Percentiles rank a stretch among this genome's conserved stretches.
phyloP scores from a whole-genome alignment of 1,139 yeast genomes.

The Kluyveromyces marxianus region DNA sequence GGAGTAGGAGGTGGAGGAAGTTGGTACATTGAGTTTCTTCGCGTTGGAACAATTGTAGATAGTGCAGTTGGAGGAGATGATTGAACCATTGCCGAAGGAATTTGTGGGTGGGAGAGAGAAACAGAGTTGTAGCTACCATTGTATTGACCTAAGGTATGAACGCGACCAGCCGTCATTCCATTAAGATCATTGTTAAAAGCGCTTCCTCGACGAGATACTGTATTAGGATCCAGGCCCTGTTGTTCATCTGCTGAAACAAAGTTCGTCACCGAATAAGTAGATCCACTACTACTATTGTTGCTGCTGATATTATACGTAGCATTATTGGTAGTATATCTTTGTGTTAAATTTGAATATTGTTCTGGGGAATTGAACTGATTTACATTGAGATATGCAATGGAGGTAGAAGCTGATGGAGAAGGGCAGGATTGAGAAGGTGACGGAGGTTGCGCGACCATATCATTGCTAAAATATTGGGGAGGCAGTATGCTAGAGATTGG shows the following conservation, averaged over 20 bases:
- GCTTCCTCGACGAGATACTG: neutral
- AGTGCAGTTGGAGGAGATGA: too few relatives aligned
- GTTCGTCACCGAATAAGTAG: neutral
- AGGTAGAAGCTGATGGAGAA: neutral
- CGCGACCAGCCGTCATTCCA: neutral
- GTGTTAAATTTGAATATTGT: neutral
- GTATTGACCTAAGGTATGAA: neutral
- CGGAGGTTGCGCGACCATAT: neutral
- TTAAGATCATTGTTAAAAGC: neutral
- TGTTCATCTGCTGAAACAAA: neutral
- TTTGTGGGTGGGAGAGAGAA: neutral
- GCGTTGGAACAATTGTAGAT: too few relatives aligned
- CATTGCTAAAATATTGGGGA: neutral
- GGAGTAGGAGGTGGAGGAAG: too few relatives aligned
- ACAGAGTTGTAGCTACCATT: neutral
- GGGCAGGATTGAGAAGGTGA: neutral
- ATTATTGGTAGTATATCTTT: neutral
- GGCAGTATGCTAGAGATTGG: slow-evolving; percentile 3
- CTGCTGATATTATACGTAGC: neutral
- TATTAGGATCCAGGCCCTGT: neutral
- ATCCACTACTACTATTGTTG: neutral
- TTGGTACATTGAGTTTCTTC: too few relatives aligned
- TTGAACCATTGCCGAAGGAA: neutral
- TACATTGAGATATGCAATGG: neutral
- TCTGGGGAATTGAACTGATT: neutral